A percentile compares a stretch with the other conserved stretches of the same genome.
These are phyloP conservation scores for Neurospora africana DNA, from an alignment of 495 filamentous ascomycete genomes.

Conservation along the genomic window DNA sequence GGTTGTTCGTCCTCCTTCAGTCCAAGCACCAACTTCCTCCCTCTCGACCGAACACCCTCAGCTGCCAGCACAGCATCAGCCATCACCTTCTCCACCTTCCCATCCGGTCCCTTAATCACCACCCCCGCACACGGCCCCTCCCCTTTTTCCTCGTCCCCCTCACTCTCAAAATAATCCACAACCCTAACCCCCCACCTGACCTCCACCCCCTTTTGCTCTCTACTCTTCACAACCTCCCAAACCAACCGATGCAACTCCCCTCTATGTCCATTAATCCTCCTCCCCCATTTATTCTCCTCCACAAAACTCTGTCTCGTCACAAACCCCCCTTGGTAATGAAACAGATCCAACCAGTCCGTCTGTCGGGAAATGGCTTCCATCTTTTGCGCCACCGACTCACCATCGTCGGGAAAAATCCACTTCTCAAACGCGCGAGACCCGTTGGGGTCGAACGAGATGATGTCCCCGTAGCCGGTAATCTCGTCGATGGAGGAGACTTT, in stretches of 20 bases:
- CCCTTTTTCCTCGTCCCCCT: not conserved
- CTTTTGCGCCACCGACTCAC: conserved; percentile 32
- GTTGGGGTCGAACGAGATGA: conserved; percentile 44
- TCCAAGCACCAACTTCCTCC: conserved; percentile 49
- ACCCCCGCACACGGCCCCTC: conserved; percentile 40
- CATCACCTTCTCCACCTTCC: conserved; percentile 34
- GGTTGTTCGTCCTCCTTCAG: conserved; percentile 55
- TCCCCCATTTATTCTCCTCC: conserved; percentile 19
- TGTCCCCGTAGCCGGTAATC: conserved; percentile 37
- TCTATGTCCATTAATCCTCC: conserved; percentile 47
- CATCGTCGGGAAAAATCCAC: conserved; percentile 17
- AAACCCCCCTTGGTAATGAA: conserved; percentile 23
- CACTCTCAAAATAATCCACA: conserved; percentile 50
- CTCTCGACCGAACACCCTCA: conserved; percentile 51
- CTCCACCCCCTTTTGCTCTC: conserved; percentile 35
- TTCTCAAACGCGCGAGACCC: conserved; percentile 35
- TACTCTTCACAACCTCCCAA: not conserved
- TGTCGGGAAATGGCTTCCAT: conserved; percentile 42
- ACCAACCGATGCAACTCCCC: conserved; percentile 43
- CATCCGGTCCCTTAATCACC: conserved; percentile 15
- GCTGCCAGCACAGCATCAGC: conserved; percentile 53
- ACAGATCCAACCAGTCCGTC: conserved; percentile 24
- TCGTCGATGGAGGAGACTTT: conserved; percentile 30
- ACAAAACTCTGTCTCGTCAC: conserved; percentile 22
- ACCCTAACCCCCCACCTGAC: conserved; percentile 46